Percentiles rank a stretch among this genome's conserved stretches.
phyloP scores from a whole-genome alignment of 352 stramenopile species.

The Globisporangium cystogenes region DNA sequence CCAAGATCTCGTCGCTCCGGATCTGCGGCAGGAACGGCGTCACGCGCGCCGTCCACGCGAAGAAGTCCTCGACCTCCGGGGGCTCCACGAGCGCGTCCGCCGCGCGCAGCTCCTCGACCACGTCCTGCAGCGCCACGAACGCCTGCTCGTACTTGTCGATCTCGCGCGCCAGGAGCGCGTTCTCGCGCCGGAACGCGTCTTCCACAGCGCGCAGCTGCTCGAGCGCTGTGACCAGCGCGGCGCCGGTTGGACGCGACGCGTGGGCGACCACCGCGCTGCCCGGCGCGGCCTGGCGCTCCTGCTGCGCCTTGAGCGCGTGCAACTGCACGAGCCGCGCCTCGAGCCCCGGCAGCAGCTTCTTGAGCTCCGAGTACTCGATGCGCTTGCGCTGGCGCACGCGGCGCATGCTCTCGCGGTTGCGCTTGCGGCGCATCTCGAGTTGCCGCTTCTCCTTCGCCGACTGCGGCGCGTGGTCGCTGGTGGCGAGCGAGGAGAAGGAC shows the following conservation, averaged over 20 bases:
- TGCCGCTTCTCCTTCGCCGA: slow-evolving; percentile 9
- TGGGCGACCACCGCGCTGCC: background rate
- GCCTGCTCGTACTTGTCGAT: slow-evolving; percentile 16
- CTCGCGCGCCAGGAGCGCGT: slow-evolving; percentile 7
- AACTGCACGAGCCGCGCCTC: slow-evolving; percentile 1
- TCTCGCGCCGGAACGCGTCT: slow-evolving; percentile 10
- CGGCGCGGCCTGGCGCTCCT: background rate
- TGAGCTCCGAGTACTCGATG: slow-evolving; percentile 8
- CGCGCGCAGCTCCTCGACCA: slow-evolving; percentile 4
- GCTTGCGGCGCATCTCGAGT: slow-evolving; percentile 20
- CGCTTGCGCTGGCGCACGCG: slow-evolving; percentile 20
- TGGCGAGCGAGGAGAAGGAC: too few species aligned
- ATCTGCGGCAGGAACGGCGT: slow-evolving; percentile 12
- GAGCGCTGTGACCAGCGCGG: background rate
- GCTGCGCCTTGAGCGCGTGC: slow-evolving; percentile 1
- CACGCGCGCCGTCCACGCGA: slow-evolving; percentile 13
- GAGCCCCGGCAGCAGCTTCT: slow-evolving; percentile 6
- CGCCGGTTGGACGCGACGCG: background rate
- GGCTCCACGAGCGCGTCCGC: background rate
- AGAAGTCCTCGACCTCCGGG: background rate
- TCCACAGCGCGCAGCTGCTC: slow-evolving; percentile 10
- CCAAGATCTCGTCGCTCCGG: slow-evolving; percentile 3
- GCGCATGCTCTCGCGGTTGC: slow-evolving; percentile 28
- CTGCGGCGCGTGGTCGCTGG: too few species aligned
- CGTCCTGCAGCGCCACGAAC: slow-evolving; percentile 6